phyloP scores from a whole-genome alignment of 2,329 filamentous ascomycete species.

The Cladosporium sp. region DNA sequence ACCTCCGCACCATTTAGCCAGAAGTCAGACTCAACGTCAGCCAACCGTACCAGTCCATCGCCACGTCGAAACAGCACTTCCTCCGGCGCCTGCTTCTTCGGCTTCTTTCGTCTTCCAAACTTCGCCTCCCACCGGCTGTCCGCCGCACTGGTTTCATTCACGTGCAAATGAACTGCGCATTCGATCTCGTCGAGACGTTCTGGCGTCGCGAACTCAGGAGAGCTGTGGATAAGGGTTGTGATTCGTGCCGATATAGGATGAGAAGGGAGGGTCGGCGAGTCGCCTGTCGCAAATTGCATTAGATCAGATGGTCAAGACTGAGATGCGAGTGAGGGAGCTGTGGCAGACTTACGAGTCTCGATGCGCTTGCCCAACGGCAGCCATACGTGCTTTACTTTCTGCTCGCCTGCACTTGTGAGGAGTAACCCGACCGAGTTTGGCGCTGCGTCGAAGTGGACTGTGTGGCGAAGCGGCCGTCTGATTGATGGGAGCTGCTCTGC shows the following conservation, averaged over 20 bases:
- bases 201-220: constrained; percentile 17
- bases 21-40: not conserved
- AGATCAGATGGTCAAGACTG: not conserved
- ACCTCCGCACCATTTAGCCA: constrained; percentile 29
- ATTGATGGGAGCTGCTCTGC: not conserved
- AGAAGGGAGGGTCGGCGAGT: constrained; percentile 24
- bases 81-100: not conserved
- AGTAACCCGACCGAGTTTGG: constrained; percentile 28
- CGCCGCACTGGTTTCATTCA: constrained; percentile 11
- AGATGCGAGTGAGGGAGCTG: not conserved
- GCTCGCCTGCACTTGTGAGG: constrained; percentile 21
- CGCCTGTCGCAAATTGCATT: constrained; percentile 16
- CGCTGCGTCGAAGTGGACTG: constrained; percentile 19
- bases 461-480: not conserved
- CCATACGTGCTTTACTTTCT: constrained; percentile 27
- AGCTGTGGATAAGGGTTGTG: constrained; percentile 26
- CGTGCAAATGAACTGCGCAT: constrained; percentile 20
- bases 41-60: constrained; percentile 32
- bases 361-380: constrained; percentile 27
- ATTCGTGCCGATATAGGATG: constrained; percentile 26
- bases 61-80: constrained; percentile 25
- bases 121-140: constrained; percentile 8
- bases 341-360: constrained; percentile 21
- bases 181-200: constrained; percentile 22
- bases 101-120: constrained; percentile 13